These are phyloP conservation scores for Imleria badia DNA, from an alignment of 768 basidiomycete species.

Conservation along the genomic window DNA sequence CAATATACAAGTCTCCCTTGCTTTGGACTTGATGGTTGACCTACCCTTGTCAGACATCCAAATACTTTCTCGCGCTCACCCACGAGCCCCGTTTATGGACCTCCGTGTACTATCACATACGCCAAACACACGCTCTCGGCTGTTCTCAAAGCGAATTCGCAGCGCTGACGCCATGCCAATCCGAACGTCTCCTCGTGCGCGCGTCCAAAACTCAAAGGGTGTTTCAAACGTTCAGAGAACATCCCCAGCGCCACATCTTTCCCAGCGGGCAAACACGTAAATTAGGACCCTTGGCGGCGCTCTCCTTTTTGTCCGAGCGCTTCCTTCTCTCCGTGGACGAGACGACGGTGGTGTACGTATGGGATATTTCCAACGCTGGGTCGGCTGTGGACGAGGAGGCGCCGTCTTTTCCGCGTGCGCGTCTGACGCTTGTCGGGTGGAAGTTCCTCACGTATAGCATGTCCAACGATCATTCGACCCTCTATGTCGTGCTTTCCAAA, in stretches of 20 bases:
- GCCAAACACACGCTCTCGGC: not conserved
- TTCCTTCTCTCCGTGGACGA: constrained; percentile 10
- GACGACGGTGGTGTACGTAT: constrained; percentile 10
- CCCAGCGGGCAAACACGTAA: not conserved
- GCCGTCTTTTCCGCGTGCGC: not conserved
- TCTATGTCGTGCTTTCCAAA: constrained; percentile 12
- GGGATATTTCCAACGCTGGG: constrained; percentile 4
- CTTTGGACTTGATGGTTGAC: not conserved
- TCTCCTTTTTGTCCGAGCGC: constrained; percentile 11
- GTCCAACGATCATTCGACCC: constrained; percentile 11
- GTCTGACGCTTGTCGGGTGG: constrained; percentile 10
- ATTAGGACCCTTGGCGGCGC: not conserved
- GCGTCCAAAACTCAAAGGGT: constrained; percentile 2
- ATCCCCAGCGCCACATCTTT: not conserved
- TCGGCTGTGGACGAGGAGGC: not conserved
- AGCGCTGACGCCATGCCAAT: not conserved
- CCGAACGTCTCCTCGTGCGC: constrained; percentile 8
- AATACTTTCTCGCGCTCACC: not conserved
- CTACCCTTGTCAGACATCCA: constrained; percentile 6
- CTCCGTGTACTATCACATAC: not conserved
- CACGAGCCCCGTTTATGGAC: constrained; percentile 4
- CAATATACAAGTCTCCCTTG: not conserved
- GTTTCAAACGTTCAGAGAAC: not conserved
- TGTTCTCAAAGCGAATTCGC: constrained; percentile 9
- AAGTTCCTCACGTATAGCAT: not conserved